Conservation (phyloP, 768 basidiomycete genomes). For the Leccinum uliginosum region DNA sequence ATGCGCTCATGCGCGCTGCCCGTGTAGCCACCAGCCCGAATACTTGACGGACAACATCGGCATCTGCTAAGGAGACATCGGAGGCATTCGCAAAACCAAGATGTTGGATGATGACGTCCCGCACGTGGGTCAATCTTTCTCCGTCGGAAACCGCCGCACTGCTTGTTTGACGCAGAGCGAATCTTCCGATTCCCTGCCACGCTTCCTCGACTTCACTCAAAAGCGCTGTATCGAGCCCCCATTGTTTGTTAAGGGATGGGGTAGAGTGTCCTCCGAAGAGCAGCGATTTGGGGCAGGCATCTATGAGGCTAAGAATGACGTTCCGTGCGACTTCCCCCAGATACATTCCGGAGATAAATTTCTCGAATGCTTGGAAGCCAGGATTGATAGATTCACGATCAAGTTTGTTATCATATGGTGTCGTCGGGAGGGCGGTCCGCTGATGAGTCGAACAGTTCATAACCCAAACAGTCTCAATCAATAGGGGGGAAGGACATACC, state of each 20-base stretch:
- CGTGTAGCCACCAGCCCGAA: conserved; percentile 73
- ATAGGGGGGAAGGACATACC: conserved; percentile 40
- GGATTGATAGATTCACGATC: conserved; percentile 96
- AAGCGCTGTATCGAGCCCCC: conserved; percentile 92
- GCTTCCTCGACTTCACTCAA: conserved; percentile 80
- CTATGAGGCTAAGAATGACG: conserved; percentile 76
- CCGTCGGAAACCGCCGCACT: conserved; percentile 1
- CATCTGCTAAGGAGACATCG: conserved; percentile 55
- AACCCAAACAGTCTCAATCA: neutral
- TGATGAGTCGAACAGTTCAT: conserved; percentile 27
- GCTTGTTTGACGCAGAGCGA: conserved; percentile 20
- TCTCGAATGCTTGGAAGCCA: conserved; percentile 89
- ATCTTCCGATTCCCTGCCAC: conserved; percentile 49
- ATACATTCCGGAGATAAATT: conserved; percentile 99
- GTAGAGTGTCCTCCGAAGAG: conserved; percentile 83
- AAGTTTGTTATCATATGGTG: conserved; percentile 86
- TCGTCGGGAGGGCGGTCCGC: conserved; percentile 81
- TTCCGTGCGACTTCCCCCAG: conserved; percentile 91
- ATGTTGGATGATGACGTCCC: conserved; percentile 54
- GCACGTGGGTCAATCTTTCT: conserved; percentile 50
- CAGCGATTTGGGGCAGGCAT: conserved; percentile 63
- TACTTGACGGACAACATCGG: conserved; percentile 80
- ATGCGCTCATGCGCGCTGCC: conserved; percentile 79
- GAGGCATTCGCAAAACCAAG: conserved; percentile 51
- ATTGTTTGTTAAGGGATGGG: conserved; percentile 73